Base-by-base conservation (phyloP, 2,329 filamentous ascomycete genomes). In the Fusarium clavum region DNA sequence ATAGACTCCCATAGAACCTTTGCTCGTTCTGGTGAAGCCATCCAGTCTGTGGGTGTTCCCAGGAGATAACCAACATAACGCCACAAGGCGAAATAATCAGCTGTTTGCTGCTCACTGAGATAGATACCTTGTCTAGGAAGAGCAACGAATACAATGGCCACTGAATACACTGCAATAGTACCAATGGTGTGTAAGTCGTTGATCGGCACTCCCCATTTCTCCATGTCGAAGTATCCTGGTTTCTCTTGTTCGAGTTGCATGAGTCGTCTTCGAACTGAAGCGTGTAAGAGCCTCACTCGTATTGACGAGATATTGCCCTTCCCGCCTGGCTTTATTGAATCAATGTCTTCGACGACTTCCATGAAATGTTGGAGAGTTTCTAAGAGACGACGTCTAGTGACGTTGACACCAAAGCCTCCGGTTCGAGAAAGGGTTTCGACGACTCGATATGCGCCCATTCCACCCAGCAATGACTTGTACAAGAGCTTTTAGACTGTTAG, bases 281-380 rank as follows among this genome's bases (percentile, higher is more conserved):
- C 87, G 72, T 92, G 90, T 4, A 92, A 82, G 3, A 92, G 81
- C 13, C 90, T 84, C 9, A 92, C 90, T 7, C 90, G 85, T 13
- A 92, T 83, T 3, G 88, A 88, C 5, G 88, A 89, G 6, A 84
- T 82, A 64, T 87, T 87, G 1, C 89, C 90, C 12, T 85, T 86
- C 3, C 7, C 92, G 4, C 88, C 90, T 0, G 91, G 92, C 69
- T 90, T 83, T 70, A 95, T 87, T 6, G 87, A 87, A 25, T 88
- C 84, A 3, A 93, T 75, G 9, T 88, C 89, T 45, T 84, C 81
- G 7, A 91, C 91, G 51, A 92, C 90, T 76, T 94, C 90, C 8
- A 94, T 84, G 14, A 93, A 87, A 77, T 93, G 90, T 76, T 94
- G 92, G 4, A 91, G 90, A 2, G 92, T 94, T 78, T 94, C 91